phyloP scores from a whole-genome alignment of 345 rosid genomes.

The Salix brachista region DNA sequence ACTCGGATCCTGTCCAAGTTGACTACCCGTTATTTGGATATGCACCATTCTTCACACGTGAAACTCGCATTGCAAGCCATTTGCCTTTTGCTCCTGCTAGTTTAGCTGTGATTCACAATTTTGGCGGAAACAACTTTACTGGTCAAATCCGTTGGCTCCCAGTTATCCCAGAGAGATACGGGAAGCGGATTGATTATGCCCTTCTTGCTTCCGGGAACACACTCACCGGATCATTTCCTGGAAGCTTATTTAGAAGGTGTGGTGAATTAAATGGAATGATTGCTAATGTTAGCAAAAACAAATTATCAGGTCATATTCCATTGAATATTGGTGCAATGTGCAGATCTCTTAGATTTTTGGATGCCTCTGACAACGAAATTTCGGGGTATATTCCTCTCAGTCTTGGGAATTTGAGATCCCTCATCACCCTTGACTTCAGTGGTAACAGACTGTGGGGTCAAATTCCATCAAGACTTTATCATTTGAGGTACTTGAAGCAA shows the following conservation, averaged over 20 bases:
- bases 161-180: slow-evolving; percentile 14
- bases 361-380: slow-evolving; percentile 26
- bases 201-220: slow-evolving; percentile 32
- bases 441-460: slow-evolving; percentile 23
- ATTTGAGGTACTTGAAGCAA: slow-evolving; percentile 15
- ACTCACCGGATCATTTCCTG: slow-evolving; percentile 21
- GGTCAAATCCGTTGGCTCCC: slow-evolving; percentile 24
- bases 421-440: slow-evolving; percentile 25
- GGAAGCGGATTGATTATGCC: slow-evolving; percentile 21
- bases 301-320: slow-evolving; percentile 21
- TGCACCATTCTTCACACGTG: slow-evolving; percentile 8
- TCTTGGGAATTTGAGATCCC: slow-evolving; percentile 26
- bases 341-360: slow-evolving; percentile 26
- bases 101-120: slow-evolving; percentile 22
- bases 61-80: background rate
- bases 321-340: slow-evolving; percentile 21
- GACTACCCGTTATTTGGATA: slow-evolving; percentile 7
- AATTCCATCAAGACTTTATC: slow-evolving; percentile 19
- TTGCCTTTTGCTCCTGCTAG: slow-evolving; percentile 12
- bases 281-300: slow-evolving; percentile 25
- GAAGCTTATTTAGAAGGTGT: slow-evolving; percentile 20
- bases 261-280: slow-evolving; percentile 20
- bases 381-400: slow-evolving; percentile 21
- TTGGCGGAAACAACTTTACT: slow-evolving; percentile 23
- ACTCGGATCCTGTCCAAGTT: background rate